Conservation (phyloP, 2,329 filamentous ascomycete species). For the Graphilbum sp. region DNA sequence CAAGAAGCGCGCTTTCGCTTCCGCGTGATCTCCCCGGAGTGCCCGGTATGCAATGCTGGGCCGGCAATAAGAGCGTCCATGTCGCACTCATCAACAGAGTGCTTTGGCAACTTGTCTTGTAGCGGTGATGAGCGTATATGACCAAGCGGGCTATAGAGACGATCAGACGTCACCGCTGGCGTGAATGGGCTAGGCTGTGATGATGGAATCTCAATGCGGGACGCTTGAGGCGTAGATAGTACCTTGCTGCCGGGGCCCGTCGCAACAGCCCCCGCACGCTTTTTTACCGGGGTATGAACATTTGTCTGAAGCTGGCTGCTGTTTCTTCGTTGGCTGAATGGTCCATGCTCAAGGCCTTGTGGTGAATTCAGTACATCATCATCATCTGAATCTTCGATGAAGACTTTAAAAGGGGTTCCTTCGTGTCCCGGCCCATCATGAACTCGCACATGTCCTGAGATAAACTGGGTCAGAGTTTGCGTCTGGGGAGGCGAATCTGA, state of each 20-base stretch:
- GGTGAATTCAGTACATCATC: not conserved
- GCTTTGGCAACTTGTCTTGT: not conserved
- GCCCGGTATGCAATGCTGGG: not conserved
- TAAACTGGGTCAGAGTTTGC: constrained; percentile 19
- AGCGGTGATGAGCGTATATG: constrained; percentile 2
- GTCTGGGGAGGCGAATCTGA: too few relatives aligned
- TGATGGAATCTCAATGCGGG: constrained; percentile 23
- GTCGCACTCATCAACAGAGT: not conserved
- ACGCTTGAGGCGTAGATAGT: not conserved
- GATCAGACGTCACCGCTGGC: constrained; percentile 22
- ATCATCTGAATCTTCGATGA: not conserved
- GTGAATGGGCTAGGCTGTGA: constrained; percentile 27
- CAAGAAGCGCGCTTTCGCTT: not conserved
- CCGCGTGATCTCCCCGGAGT: not conserved
- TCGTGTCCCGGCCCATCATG: too few relatives aligned
- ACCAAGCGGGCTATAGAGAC: constrained; percentile 16
- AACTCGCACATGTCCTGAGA: constrained; percentile 5
- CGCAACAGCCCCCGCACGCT: too few relatives aligned
- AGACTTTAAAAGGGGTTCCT: not conserved
- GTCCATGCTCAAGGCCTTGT: not conserved
- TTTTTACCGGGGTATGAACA: too few relatives aligned
- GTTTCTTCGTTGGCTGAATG: too few relatives aligned
- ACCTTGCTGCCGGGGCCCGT: too few relatives aligned
- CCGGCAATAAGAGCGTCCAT: not conserved
- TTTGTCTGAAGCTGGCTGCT: too few relatives aligned